A percentile compares a stretch with the other conserved stretches of the same genome.
Evolutionary conservation across 768 basidiomycete species (phyloP).

Genomic region (Calocybe gangraenosa): DNA sequence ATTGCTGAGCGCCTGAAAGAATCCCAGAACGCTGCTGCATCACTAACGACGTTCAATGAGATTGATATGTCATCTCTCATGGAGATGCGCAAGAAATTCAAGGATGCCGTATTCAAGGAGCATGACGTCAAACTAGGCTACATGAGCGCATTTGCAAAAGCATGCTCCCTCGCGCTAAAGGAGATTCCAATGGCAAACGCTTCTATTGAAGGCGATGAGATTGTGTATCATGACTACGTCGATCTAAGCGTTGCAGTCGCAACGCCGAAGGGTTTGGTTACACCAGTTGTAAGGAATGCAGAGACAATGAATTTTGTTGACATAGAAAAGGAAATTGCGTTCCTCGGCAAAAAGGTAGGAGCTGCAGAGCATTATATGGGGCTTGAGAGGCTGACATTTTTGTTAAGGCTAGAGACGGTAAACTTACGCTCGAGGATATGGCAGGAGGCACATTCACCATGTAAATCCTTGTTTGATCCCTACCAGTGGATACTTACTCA

Average conservation of each 20-base stretch:
- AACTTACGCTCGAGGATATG: constrained; percentile 98
- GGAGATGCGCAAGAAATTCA: constrained; percentile 90
- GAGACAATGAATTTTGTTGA: constrained; percentile 84
- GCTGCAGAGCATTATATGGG: neutral
- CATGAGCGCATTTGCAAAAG: constrained; percentile 96
- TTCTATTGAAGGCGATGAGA: constrained; percentile 89
- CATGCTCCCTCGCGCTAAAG: constrained; percentile 75
- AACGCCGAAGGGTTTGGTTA: constrained; percentile 96
- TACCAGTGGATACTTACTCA: constrained; percentile 2
- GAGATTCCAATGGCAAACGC: constrained; percentile 96
- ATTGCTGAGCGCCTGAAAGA: constrained; percentile 98
- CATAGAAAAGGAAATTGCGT: constrained; percentile 91
- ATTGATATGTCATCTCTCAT: constrained; percentile 98
- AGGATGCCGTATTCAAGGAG: constrained; percentile 84
- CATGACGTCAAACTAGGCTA: constrained; percentile 96
- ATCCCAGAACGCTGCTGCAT: constrained; percentile 95
- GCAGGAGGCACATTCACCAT: constrained; percentile 98
- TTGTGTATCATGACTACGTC: constrained; percentile 89
- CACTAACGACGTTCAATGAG: constrained; percentile 98
- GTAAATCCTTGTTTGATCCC: constrained; percentile 38
- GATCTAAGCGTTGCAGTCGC: constrained; percentile 96
- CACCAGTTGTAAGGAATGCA: constrained; percentile 90
- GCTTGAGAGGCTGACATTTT: neutral
- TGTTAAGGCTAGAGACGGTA: constrained; percentile 76
- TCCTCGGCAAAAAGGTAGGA: constrained; percentile 81